Percentiles rank a stretch among this genome's conserved stretches.
Evolutionary conservation across 73 alveolate genomes (phyloP).

Genomic region (Paramecium sonneborni): DNA sequence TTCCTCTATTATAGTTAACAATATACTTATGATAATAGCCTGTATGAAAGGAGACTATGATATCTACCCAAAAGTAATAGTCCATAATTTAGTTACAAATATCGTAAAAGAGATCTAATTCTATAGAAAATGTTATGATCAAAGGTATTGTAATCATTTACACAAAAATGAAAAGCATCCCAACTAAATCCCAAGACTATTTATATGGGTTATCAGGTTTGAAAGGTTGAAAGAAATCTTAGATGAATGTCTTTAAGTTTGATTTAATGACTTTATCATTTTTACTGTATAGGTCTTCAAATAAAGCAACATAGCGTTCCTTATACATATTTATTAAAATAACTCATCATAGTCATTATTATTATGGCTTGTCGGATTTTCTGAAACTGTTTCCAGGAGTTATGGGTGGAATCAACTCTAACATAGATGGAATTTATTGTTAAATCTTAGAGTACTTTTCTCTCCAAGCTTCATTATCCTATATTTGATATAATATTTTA

Average conservation of each 20-base stretch:
- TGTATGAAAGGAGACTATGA: background rate
- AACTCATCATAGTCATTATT: background rate
- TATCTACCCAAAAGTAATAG: conserved; percentile 21
- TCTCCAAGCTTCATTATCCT: conserved; percentile 41
- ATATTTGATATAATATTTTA: background rate
- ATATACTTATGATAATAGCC: conserved; percentile 30
- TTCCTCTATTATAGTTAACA: conserved; percentile 25
- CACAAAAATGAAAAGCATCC: conserved; percentile 38
- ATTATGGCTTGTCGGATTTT: background rate
- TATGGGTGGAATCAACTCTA: conserved; percentile 9
- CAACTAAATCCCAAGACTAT: conserved; percentile 20
- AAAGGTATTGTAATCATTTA: conserved; percentile 40
- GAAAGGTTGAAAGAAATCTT: background rate
- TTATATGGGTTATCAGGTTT: background rate
- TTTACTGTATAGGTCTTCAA: background rate
- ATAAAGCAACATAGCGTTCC: background rate
- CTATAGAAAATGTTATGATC: conserved; percentile 16
- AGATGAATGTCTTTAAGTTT: background rate
- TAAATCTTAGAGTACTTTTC: background rate
- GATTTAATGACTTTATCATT: background rate
- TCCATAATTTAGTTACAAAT: background rate
- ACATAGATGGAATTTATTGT: background rate
- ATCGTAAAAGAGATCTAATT: background rate
- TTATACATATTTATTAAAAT: background rate
- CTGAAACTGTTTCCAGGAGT: conserved; percentile 21